These are phyloP conservation scores for Salvia sclarea DNA, from an alignment of 305 asterid genomes.

Conservation along the genomic window DNA sequence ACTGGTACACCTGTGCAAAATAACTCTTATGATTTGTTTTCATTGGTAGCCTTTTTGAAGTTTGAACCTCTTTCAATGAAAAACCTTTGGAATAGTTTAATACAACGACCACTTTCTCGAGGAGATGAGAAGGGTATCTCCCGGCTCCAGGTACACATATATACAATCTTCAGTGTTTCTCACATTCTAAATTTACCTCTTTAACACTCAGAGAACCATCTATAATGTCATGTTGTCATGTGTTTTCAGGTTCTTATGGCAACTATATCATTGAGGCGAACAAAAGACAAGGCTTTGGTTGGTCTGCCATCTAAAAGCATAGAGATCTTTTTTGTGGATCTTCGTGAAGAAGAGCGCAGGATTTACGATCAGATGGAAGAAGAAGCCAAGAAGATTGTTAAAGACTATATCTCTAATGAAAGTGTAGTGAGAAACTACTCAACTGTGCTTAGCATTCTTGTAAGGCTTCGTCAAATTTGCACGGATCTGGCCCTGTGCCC, in stretches of 20 bases:
- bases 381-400: constrained; percentile 63
- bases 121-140: constrained; percentile 80
- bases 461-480: constrained; percentile 93
- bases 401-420: constrained; percentile 51
- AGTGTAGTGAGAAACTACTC: constrained; percentile 52
- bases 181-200: background rate
- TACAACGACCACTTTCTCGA: constrained; percentile 75
- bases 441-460: constrained; percentile 73
- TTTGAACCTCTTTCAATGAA: constrained; percentile 86
- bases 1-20: constrained; percentile 95
- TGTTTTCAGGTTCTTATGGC: constrained; percentile 75
- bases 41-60: constrained; percentile 78
- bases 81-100: constrained; percentile 75
- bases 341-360: constrained; percentile 74
- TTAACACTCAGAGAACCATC: constrained; percentile 6
- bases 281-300: constrained; percentile 68
- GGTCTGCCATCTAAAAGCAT: constrained; percentile 75
- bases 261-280: constrained; percentile 85
- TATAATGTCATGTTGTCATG: background rate
- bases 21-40: constrained; percentile 71
- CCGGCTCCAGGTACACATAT: constrained; percentile 68
- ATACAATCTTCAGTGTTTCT: constrained; percentile 9
- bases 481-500: constrained; percentile 76
- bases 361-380: constrained; percentile 88
- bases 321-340: constrained; percentile 67